Evolutionary conservation across 208 protist genomes (phyloP).

Genomic region (Spongospora subterranea): DNA sequence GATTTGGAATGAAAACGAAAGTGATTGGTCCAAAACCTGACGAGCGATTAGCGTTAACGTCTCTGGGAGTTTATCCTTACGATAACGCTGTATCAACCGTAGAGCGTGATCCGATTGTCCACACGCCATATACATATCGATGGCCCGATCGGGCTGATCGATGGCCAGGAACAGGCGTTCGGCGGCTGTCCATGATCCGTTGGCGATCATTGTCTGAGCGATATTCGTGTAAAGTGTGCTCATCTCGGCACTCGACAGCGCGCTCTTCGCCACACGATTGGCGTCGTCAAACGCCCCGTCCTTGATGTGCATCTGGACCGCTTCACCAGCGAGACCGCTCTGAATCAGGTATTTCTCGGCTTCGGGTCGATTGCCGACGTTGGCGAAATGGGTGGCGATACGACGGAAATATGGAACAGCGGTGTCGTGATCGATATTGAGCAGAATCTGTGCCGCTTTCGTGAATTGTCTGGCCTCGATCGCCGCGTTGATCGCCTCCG

Average conservation of each 20-base stretch:
- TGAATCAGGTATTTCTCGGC: constrained; percentile 92
- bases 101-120: constrained; percentile 69
- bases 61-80: constrained; percentile 86
- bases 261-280: constrained; percentile 75
- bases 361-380: constrained; percentile 84
- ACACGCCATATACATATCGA: constrained; percentile 80
- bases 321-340: constrained; percentile 78
- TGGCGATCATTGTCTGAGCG: constrained; percentile 88
- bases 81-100: constrained; percentile 79
- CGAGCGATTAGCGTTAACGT: constrained; percentile 90
- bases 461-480: constrained; percentile 90
- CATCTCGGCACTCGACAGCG: constrained; percentile 63
- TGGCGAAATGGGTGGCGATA: constrained; percentile 92
- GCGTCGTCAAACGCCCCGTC: constrained; percentile 89
- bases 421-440: constrained; percentile 48
- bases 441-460: constrained; percentile 69
- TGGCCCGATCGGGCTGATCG: constrained; percentile 92
- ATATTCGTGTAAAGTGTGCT: constrained; percentile 68
- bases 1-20: too few relatives aligned
- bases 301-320: constrained; percentile 94
- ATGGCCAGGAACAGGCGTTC: constrained; percentile 93
- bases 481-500: constrained; percentile 92
- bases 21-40: constrained; percentile 89
- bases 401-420: constrained; percentile 82
- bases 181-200: constrained; percentile 89